Evolutionary conservation across 2,329 filamentous ascomycete species (phyloP).

Genomic region (Exophiala phaeomuriformis): DNA sequence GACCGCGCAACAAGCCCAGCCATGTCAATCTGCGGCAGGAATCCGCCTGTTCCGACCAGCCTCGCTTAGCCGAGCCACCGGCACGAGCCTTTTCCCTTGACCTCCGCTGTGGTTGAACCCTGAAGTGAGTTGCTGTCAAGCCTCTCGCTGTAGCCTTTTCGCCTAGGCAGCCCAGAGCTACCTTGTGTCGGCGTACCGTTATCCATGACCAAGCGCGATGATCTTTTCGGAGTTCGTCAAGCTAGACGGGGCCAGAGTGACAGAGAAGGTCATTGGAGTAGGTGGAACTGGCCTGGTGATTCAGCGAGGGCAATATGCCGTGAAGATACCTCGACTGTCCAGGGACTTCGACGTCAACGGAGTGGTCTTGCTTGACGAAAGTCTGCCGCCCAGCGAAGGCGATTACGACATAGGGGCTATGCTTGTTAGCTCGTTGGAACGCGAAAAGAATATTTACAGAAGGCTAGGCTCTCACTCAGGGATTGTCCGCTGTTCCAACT

Average conservation of each 20-base stretch:
- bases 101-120: no score
- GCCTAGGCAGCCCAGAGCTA: no score
- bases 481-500: conserved; percentile 16
- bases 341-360: conserved; percentile 14
- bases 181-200: no score
- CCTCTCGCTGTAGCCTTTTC: no score
- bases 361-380: conserved; percentile 8
- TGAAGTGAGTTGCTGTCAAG: no score
- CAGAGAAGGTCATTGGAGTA: conserved; percentile 18
- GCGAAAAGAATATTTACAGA: conserved; percentile 21
- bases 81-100: no score
- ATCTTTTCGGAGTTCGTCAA: neutral
- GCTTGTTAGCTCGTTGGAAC: conserved; percentile 16
- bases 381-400: conserved; percentile 16
- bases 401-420: conserved; percentile 18
- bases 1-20: no score
- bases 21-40: no score
- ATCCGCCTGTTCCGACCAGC: no score
- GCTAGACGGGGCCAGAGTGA: conserved; percentile 18
- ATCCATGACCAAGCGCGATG: no score
- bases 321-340: conserved; percentile 23
- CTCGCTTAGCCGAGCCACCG: no score
- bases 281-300: conserved; percentile 21
- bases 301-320: conserved; percentile 13
- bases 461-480: conserved; percentile 13